Evolutionary conservation across 1,139 yeast species (phyloP).

Genomic region (Suhomyces choctaworum): DNA sequence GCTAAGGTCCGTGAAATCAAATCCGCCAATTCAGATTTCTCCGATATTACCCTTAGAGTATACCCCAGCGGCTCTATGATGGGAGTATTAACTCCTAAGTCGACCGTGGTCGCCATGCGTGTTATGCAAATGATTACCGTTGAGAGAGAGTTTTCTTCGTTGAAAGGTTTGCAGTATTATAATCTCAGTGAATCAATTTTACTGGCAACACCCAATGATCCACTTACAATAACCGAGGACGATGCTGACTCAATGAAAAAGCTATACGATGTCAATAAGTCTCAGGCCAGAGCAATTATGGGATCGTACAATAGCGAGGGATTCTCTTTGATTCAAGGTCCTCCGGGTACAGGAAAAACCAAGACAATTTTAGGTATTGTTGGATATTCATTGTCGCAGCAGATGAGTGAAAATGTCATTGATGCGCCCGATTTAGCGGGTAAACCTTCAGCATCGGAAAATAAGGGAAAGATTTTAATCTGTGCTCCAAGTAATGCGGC

Average conservation of each 20-base stretch:
- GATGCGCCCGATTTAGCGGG: constrained; percentile 28
- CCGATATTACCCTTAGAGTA: constrained; percentile 76
- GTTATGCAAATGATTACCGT: constrained; percentile 87
- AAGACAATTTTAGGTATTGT: constrained; percentile 92
- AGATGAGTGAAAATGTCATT: constrained; percentile 30
- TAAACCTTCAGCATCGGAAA: constrained; percentile 14
- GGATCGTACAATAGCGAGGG: constrained; percentile 71
- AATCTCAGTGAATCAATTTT: constrained; percentile 68
- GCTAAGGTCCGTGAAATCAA: constrained; percentile 79
- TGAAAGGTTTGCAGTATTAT: constrained; percentile 78
- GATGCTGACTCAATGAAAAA: constrained; percentile 43
- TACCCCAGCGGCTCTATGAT: constrained; percentile 51
- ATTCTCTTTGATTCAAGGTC: constrained; percentile 92
- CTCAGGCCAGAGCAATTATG: constrained; percentile 87
- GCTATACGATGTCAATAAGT: constrained; percentile 67
- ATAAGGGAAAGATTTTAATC: constrained; percentile 55
- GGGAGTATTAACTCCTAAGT: constrained; percentile 61
- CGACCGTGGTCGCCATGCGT: constrained; percentile 63
- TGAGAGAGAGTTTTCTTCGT: constrained; percentile 88
- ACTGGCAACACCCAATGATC: constrained; percentile 58
- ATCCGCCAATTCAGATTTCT: constrained; percentile 59
- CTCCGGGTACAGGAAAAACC: constrained; percentile 98
- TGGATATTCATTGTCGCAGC: constrained; percentile 62
- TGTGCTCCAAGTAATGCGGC: constrained; percentile 99
- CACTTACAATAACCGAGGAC: constrained; percentile 32